A percentile compares a stretch with the other conserved stretches of the same genome.
Evolutionary conservation across 768 basidiomycete genomes (phyloP).

Genomic region (Trametes sanguinea): DNA sequence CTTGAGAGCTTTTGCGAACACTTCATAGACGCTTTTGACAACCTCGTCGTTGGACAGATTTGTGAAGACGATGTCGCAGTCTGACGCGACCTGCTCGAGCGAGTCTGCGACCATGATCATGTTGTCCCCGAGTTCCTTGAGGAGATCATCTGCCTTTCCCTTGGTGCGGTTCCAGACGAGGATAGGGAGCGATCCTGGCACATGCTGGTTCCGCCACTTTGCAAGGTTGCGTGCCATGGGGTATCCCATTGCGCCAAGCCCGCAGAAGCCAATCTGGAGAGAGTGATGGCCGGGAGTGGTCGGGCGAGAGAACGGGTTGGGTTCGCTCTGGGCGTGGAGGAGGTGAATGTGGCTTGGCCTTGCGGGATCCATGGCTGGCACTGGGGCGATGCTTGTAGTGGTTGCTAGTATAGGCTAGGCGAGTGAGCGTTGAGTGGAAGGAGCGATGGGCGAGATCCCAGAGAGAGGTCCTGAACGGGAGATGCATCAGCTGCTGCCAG

Average conservation of each 20-base stretch:
- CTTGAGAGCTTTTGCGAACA: conserved; percentile 60
- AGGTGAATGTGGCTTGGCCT: conserved; percentile 8
- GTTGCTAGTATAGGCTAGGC: background rate
- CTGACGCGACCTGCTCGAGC: conserved; percentile 57
- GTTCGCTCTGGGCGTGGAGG: conserved; percentile 14
- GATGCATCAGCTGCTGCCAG: background rate
- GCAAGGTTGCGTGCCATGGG: conserved; percentile 83
- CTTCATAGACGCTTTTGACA: conserved; percentile 61
- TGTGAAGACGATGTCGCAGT: conserved; percentile 77
- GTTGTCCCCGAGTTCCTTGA: conserved; percentile 54
- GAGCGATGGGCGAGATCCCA: conserved; percentile 9
- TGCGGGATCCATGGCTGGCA: conserved; percentile 5
- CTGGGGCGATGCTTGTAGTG: background rate
- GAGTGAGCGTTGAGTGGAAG: background rate
- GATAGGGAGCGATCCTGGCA: conserved; percentile 49
- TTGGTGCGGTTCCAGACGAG: conserved; percentile 76
- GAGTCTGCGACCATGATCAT: conserved; percentile 57
- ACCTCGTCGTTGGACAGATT: conserved; percentile 73
- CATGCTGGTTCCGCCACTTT: conserved; percentile 43
- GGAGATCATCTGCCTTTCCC: conserved; percentile 59
- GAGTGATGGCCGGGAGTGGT: conserved; percentile 46
- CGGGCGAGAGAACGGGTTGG: conserved; percentile 59
- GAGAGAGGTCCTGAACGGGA: background rate
- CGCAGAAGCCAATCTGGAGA: conserved; percentile 49
- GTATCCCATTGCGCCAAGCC: conserved; percentile 70